Evolutionary conservation across 2,329 filamentous ascomycete species (phyloP), one percentile per base, ranked within the genome.

Genomic region (Zarea fungicola): DNA sequence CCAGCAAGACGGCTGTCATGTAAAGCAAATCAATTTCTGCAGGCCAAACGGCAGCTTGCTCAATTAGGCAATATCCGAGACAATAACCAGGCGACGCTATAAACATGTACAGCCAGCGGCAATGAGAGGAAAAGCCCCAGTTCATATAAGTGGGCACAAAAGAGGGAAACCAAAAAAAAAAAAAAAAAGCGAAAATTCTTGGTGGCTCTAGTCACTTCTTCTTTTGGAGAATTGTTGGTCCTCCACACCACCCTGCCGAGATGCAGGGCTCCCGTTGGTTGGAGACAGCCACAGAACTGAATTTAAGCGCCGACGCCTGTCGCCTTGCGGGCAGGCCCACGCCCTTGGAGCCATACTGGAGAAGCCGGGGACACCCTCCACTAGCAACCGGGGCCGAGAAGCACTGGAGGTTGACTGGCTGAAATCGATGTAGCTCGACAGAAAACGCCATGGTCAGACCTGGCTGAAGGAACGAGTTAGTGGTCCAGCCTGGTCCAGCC

Each of bases 261-360:
- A 36, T 42, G 18, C 19, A 21, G 31, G 31, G 23, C 49, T 31
- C 22, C 49, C 34, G 50, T 49, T 69, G 62, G 69, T 60, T 63
- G 60, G 63, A 61, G 62, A 64, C 69, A 67, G 68, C 64, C 67
- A 70, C 68, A 62, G 31, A 62, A 64, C 57, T 63, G 61, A 63
- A 61, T 67, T 48, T 80, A 80, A 80, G 77, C 77, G 77, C 77
- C 74, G 71, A 73, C 65, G 69, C 70, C 71, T 76, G 73, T 72
- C 69, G 63, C 59, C 61, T 65, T 66, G 63, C 65, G 69, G 75
- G 74, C 74, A 74, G 69, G 67, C 69, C 68, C 62, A 63, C 62
- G 62, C 52, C 59, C 60, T 64, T 57, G 48, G 29, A 25, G 41
- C 23, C 16, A 23, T 26, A 26, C 19, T 32, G 39, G 14, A 22